A percentile compares a stretch with the other conserved stretches of the same genome.
Evolutionary conservation across 306 rosid genomes (phyloP).

Genomic region (Prunus mongolica): DNA sequence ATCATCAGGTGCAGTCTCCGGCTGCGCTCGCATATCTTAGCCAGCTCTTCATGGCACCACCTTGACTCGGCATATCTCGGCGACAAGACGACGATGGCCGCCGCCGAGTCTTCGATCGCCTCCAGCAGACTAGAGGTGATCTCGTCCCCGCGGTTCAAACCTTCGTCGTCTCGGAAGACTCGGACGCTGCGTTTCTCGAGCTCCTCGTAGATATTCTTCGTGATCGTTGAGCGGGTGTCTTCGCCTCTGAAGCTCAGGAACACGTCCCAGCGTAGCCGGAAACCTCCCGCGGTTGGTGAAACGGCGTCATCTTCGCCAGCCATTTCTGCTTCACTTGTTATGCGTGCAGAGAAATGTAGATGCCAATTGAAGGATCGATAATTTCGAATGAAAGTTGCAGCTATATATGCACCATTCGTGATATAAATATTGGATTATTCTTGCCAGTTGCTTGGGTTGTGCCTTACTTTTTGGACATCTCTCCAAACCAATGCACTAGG

Average conservation of each 20-base stretch:
- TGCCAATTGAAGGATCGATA: too few species aligned
- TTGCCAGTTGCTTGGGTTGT: too few species aligned
- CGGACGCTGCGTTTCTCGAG: slow-evolving; percentile 32
- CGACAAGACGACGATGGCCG: slow-evolving; percentile 43
- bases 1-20: slow-evolving; percentile 20
- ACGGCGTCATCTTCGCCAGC: background rate
- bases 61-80: slow-evolving; percentile 37
- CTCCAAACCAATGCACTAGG: too few species aligned
- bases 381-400: too few species aligned
- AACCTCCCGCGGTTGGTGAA: slow-evolving; percentile 17
- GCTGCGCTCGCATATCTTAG: slow-evolving; percentile 37
- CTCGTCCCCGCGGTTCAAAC: slow-evolving; percentile 37
- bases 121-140: slow-evolving; percentile 37
- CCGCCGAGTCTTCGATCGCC: slow-evolving; percentile 58
- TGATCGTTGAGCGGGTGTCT: slow-evolving; percentile 36
- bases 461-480: too few species aligned
- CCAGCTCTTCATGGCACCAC: slow-evolving; percentile 50
- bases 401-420: too few species aligned
- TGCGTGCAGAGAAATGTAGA: too few species aligned
- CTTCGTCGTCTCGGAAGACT: slow-evolving; percentile 45
- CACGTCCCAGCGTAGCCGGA: slow-evolving; percentile 56
- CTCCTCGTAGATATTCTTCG: slow-evolving; percentile 20
- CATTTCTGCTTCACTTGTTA: slow-evolving; percentile 7
- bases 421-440: too few species aligned
- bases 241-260: slow-evolving; percentile 45